Percentiles rank a stretch among this genome's conserved stretches.
These are phyloP conservation scores for Calonectria henricotiae DNA, from an alignment of 2,329 filamentous ascomycete species.

Conservation along the genomic window DNA sequence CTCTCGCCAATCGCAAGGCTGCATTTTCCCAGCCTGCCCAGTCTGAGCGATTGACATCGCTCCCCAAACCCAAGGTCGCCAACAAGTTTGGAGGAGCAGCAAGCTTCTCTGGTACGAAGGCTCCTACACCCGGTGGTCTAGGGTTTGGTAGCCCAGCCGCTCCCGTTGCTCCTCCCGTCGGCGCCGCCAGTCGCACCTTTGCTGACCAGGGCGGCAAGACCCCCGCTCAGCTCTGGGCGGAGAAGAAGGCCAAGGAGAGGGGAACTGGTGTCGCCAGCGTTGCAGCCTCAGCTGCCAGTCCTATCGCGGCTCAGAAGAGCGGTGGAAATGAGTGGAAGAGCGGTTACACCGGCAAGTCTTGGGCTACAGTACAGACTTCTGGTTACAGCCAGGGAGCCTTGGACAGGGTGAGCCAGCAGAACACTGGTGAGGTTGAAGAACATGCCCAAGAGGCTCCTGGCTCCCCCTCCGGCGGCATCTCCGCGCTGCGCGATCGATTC, in stretches of 20 bases:
- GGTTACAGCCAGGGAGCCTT: slow-evolving; percentile 75
- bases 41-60: slow-evolving; percentile 85
- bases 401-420: slow-evolving; percentile 70
- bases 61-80: slow-evolving; percentile 95
- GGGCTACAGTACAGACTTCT: slow-evolving; percentile 84
- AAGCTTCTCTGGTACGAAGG: slow-evolving; percentile 89
- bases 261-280: slow-evolving; percentile 66
- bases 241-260: slow-evolving; percentile 91
- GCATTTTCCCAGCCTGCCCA: slow-evolving; percentile 76
- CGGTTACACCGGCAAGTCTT: slow-evolving; percentile 90
- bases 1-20: slow-evolving; percentile 82
- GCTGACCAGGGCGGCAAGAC: slow-evolving; percentile 97
- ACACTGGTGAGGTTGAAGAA: slow-evolving; percentile 71
- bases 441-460: slow-evolving; percentile 67
- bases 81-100: slow-evolving; percentile 86
- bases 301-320: slow-evolving; percentile 79
- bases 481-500: slow-evolving; percentile 87
- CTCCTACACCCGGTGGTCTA: slow-evolving; percentile 82
- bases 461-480: slow-evolving; percentile 76
- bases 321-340: slow-evolving; percentile 87
- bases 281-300: slow-evolving; percentile 64
- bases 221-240: slow-evolving; percentile 96
- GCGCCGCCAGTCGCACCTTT: slow-evolving; percentile 91
- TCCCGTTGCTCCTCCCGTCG: slow-evolving; percentile 74
- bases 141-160: slow-evolving; percentile 75